Conservation (phyloP, 2,329 filamentous ascomycete genomes). For the Ophiostoma perfectum region DNA sequence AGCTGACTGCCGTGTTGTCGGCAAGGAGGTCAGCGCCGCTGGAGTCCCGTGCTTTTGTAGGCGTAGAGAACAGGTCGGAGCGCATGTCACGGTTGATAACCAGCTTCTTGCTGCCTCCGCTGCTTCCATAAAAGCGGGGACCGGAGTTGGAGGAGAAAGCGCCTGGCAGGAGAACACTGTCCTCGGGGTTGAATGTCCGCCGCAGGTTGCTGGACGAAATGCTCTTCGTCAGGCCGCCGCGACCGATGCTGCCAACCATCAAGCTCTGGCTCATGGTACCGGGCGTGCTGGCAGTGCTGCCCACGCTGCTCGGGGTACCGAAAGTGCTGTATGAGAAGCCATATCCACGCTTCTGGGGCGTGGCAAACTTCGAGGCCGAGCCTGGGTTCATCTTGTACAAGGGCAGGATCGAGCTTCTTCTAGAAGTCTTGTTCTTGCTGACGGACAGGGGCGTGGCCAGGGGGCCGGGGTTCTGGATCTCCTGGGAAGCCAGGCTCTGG, state of each 20-base stretch:
- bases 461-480: constrained; percentile 69
- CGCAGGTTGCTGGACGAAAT: constrained; percentile 82
- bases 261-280: constrained; percentile 62
- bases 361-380: constrained; percentile 71
- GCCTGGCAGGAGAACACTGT: constrained; percentile 79
- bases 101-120: constrained; percentile 76
- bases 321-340: constrained; percentile 93
- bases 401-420: constrained; percentile 73
- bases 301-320: constrained; percentile 68
- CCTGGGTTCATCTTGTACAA: constrained; percentile 82
- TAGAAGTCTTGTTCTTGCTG: constrained; percentile 61
- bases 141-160: constrained; percentile 69
- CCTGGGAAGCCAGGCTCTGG: constrained; percentile 60
- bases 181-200: constrained; percentile 72
- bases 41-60: constrained; percentile 46
- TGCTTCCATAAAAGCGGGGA: constrained; percentile 60
- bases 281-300: constrained; percentile 59
- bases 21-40: constrained; percentile 16
- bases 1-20: constrained; percentile 35
- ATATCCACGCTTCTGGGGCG: constrained; percentile 80
- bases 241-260: constrained; percentile 60
- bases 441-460: constrained; percentile 83
- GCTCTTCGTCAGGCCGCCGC: constrained; percentile 70
- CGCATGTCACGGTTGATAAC: constrained; percentile 85
- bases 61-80: constrained; percentile 62